Percentiles rank a stretch among this genome's conserved stretches.
Conservation (phyloP, 768 basidiomycete species). For the Phaffia tasmanica region DNA sequence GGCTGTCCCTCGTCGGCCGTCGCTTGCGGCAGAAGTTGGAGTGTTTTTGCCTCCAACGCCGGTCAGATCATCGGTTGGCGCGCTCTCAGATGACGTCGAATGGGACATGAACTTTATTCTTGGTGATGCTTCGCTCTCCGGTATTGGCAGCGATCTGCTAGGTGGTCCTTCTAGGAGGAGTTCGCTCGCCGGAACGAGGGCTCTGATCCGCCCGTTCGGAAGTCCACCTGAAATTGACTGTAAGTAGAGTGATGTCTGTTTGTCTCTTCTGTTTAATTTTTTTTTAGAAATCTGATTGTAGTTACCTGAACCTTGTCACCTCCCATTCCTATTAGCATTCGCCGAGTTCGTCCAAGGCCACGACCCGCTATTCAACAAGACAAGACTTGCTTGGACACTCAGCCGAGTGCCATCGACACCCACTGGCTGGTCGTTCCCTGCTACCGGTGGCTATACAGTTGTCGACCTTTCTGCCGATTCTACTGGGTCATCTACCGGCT, state of each 20-base stretch:
- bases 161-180: neutral
- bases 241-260: neutral
- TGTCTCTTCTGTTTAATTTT: neutral
- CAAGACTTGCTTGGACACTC: slow-evolving; percentile 23
- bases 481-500: slow-evolving; percentile 1
- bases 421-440: slow-evolving; percentile 15
- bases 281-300: neutral
- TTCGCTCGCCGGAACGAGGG: neutral
- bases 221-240: slow-evolving; percentile 9
- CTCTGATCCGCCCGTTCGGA: neutral
- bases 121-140: neutral
- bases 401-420: neutral
- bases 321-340: slow-evolving; percentile 6
- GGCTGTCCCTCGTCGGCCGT: slow-evolving; percentile 25
- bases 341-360: slow-evolving; percentile 22
- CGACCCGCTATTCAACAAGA: slow-evolving; percentile 20
- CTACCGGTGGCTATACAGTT: slow-evolving; percentile 23
- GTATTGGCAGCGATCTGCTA: neutral
- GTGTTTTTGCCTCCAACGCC: neutral
- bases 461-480: neutral
- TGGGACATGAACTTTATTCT: slow-evolving; percentile 25
- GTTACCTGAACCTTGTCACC: neutral
- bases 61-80: slow-evolving; percentile 4
- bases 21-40: slow-evolving; percentile 19
- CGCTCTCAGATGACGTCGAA: slow-evolving; percentile 19